Evolutionary conservation across 805 yeast genomes (phyloP).

Genomic region (Cyberlindnera americana): DNA sequence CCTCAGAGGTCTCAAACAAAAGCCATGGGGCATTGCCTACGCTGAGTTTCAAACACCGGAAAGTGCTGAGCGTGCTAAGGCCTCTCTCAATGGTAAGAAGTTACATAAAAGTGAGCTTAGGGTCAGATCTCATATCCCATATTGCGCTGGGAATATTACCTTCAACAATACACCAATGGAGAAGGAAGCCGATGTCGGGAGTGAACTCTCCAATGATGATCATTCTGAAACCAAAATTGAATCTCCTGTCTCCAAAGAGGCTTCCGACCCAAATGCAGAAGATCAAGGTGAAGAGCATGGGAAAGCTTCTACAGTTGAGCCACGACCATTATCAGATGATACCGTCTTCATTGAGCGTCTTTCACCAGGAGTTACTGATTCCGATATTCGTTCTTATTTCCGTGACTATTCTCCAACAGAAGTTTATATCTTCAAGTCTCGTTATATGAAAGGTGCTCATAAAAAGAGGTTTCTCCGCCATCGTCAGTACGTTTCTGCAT

Average conservation of each 20-base stretch:
- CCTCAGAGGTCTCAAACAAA: constrained; percentile 36
- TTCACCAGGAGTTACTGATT: constrained; percentile 39
- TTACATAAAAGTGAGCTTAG: constrained; percentile 41
- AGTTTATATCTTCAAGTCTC: constrained; percentile 44
- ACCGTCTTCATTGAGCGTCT: constrained; percentile 44
- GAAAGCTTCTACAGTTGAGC: neutral
- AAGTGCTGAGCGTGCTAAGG: constrained; percentile 61
- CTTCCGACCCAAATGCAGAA: no score
- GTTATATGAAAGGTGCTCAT: constrained; percentile 24
- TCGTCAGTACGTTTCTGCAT: constrained; percentile 44
- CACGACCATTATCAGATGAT: constrained; percentile 32
- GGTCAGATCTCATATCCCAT: no score
- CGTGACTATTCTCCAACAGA: constrained; percentile 43
- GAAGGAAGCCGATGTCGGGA: no score
- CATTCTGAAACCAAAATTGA: no score
- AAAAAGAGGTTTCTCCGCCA: constrained; percentile 29
- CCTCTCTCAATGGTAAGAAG: constrained; percentile 57
- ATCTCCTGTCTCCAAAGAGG: no score
- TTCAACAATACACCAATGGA: neutral
- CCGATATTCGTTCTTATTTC: constrained; percentile 43
- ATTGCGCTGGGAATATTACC: no score
- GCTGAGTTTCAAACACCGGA: constrained; percentile 70
- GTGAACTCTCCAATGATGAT: no score
- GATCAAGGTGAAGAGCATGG: neutral
- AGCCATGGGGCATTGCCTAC: constrained; percentile 70